phyloP scores from a whole-genome alignment of 2,329 filamentous ascomycete species.

The Penicillium sp. region DNA sequence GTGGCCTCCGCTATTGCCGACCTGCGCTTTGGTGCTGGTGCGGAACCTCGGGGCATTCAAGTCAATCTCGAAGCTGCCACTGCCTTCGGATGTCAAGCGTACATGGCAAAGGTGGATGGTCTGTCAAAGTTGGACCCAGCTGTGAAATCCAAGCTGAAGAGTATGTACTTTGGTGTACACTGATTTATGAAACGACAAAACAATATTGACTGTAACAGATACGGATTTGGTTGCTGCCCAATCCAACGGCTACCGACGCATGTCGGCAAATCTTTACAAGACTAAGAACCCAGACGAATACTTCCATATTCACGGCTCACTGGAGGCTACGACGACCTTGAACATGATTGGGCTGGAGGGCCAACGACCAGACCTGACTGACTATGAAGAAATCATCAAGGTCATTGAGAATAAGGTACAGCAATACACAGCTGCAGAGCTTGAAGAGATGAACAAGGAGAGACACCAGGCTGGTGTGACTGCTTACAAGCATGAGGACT shows the following conservation, averaged over 20 bases:
- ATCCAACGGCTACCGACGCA: conserved; percentile 67
- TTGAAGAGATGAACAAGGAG: conserved; percentile 59
- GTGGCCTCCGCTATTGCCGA: conserved; percentile 62
- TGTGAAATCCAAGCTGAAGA: conserved; percentile 41
- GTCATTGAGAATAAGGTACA: conserved; percentile 61
- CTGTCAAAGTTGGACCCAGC: conserved; percentile 40
- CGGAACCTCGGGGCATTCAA: conserved; percentile 39
- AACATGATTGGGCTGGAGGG: conserved; percentile 68
- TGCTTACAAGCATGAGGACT: conserved; percentile 60
- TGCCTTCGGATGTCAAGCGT: conserved; percentile 44
- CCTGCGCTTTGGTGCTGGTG: conserved; percentile 49
- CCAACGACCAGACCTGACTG: conserved; percentile 59
- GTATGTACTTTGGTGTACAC: conserved; percentile 19
- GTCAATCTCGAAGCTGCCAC: conserved; percentile 42
- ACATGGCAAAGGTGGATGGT: conserved; percentile 44
- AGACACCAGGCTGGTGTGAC: conserved; percentile 61
- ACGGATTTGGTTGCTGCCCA: conserved; percentile 71
- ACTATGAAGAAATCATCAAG: conserved; percentile 60
- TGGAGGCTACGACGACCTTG: conserved; percentile 68
- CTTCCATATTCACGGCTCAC: conserved; percentile 73
- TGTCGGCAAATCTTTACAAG: conserved; percentile 71
- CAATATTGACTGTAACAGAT: conserved; percentile 48
- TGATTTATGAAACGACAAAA: not conserved
- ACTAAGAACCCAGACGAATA: conserved; percentile 66
- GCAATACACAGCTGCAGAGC: conserved; percentile 53